Evolutionary conservation across 2,329 filamentous ascomycete genomes (phyloP).

Genomic region (Pseudopyrenochaeta lycopersici): DNA sequence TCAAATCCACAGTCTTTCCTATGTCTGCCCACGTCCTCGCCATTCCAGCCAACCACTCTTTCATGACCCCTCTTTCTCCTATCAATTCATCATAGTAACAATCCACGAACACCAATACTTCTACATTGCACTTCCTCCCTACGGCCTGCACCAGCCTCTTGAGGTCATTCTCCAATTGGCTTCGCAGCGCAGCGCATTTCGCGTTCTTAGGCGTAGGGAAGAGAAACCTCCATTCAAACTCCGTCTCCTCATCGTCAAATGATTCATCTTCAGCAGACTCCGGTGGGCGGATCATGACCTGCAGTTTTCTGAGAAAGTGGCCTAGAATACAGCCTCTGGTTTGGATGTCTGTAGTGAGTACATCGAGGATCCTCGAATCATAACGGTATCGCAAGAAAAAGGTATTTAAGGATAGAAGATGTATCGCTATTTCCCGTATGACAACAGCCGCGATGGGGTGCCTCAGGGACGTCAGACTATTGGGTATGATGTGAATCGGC

Average conservation of each 20-base stretch:
- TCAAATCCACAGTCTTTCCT: neutral
- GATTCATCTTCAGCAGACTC: slow-evolving; percentile 4
- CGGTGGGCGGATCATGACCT: neutral
- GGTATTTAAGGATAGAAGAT: slow-evolving; percentile 1
- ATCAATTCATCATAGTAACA: neutral
- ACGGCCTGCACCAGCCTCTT: neutral
- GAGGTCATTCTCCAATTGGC: slow-evolving; percentile 3
- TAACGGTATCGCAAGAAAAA: slow-evolving; percentile 11
- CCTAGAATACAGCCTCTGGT: neutral
- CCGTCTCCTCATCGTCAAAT: neutral
- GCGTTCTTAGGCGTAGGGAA: slow-evolving; percentile 1
- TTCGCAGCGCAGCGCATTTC: slow-evolving; percentile 1
- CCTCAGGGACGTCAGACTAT: neutral
- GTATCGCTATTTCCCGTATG: neutral
- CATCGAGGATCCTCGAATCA: neutral
- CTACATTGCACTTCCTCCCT: neutral
- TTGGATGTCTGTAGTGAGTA: neutral
- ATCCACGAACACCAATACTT: neutral
- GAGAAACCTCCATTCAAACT: slow-evolving; percentile 1
- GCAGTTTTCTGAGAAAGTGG: slow-evolving; percentile 1
- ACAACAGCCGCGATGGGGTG: neutral
- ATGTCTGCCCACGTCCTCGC: neutral
- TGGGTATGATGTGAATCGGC: neutral
- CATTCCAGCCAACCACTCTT: neutral
- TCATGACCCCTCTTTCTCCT: neutral